A percentile compares a stretch with the other conserved stretches of the same genome.
Evolutionary conservation across 495 filamentous ascomycete genomes (phyloP).

Genomic region (Platismatia glauca): DNA sequence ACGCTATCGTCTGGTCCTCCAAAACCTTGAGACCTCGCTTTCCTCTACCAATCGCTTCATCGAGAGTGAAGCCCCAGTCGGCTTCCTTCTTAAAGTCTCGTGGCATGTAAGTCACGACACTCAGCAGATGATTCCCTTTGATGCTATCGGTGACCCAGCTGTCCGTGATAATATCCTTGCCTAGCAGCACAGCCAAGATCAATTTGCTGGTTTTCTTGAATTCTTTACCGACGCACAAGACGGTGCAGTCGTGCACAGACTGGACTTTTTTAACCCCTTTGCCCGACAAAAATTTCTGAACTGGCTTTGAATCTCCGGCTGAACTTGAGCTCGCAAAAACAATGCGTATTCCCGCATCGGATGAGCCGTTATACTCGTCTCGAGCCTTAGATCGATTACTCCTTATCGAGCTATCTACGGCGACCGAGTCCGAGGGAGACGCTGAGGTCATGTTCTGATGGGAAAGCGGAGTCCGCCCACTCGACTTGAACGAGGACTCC

Average conservation of each 20-base stretch:
- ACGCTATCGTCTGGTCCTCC: constrained; percentile 25
- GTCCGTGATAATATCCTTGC: constrained; percentile 33
- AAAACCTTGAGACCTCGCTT: constrained; percentile 23
- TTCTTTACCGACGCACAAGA: constrained; percentile 32
- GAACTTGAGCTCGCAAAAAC: constrained; percentile 21
- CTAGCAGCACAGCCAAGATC: constrained; percentile 28
- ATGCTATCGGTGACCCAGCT: constrained; percentile 30
- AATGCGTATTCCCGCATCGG: constrained; percentile 3
- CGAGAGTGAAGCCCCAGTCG: constrained; percentile 30
- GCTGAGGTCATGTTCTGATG: neutral
- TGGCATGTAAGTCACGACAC: constrained; percentile 24
- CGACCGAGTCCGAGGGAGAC: neutral
- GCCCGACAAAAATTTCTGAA: constrained; percentile 28
- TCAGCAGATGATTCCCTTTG: constrained; percentile 23
- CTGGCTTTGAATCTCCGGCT: constrained; percentile 9
- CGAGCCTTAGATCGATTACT: constrained; percentile 13
- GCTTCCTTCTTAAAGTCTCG: constrained; percentile 24
- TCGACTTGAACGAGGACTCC: neutral
- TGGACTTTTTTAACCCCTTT: constrained; percentile 25
- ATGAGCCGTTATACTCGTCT: neutral
- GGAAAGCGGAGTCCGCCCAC: neutral
- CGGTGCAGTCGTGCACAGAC: constrained; percentile 22
- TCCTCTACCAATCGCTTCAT: constrained; percentile 22
- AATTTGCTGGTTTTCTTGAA: constrained; percentile 34
- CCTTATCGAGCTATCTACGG: constrained; percentile 7